Evolutionary conservation across 164 flowering plant genomes (phyloP), one percentile per base, ranked within the genome.

Genomic region (Annona squamosa): DNA sequence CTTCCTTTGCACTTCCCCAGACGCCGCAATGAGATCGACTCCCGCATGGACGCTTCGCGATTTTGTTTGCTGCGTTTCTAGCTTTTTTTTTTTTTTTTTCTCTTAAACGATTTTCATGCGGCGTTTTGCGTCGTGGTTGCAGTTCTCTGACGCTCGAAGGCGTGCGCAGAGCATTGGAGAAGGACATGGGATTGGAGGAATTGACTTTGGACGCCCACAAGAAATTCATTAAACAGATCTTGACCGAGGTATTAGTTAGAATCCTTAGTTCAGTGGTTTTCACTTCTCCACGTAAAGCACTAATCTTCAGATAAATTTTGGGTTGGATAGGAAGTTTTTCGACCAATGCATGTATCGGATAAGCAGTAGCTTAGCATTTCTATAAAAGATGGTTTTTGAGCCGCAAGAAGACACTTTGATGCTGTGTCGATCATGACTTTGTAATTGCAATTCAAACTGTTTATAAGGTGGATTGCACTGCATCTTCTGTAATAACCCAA

Each of bases 121-220:
- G 37, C 37, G 12, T 41, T 7, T 52, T 63, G 57, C 44, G 68
- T 57, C 73, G 17, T 65, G 67, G 12, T 63, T 85, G 84, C 88
- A 88, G 97, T 75, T 87, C 89, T 9, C 77, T 94, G 81, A 89
- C 92, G 44, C 78, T 91, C 72, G 94, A 84, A 73, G 87, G 90
- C 18, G 92, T 94, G 44, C 77, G 97, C 71, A 83, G 97, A 80
- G 74, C 88, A 67, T 69, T 92, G 65, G 98, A 94, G 79, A 87
- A 87, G 76, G 98, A 94, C 77, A 75, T 94, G 83, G 91, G 86
- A 48, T 72, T 92, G 83, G 88, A 90, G 72, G 78, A 47, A 48
- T 84, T 74, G 79, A 82, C 93, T 6, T 75, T 94, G 88, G 97
- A 94, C 79, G 86, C 80, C 47, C 95, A 92, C 70, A 92, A 92